phyloP scores from a whole-genome alignment of 2,329 filamentous ascomycete genomes.

The Plectosphaerella plurivora region DNA sequence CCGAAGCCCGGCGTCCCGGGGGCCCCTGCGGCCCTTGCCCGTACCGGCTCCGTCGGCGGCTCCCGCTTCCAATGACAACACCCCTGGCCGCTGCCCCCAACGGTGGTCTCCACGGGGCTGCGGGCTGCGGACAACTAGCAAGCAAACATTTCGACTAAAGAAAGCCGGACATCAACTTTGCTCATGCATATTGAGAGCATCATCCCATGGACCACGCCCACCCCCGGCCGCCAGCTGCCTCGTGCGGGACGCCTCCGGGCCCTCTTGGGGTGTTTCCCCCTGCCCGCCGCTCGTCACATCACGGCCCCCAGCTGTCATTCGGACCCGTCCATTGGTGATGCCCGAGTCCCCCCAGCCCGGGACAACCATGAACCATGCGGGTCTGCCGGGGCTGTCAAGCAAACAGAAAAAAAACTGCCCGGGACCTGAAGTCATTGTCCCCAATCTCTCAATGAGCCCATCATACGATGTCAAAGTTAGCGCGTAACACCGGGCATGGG shows the following conservation, averaged over 20 bases:
- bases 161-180: neutral
- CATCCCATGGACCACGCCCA: neutral
- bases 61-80: too few relatives aligned
- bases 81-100: neutral
- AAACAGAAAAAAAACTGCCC: neutral
- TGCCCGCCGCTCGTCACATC: neutral
- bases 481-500: neutral
- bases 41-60: too few relatives aligned
- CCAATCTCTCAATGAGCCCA: neutral
- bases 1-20: too few relatives aligned
- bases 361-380: neutral
- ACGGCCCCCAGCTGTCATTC: neutral
- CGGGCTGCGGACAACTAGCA: neutral
- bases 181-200: neutral
- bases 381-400: neutral
- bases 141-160: neutral
- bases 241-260: neutral
- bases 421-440: neutral
- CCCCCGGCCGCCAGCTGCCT: neutral
- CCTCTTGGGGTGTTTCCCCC: neutral
- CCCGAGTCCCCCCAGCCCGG: neutral
- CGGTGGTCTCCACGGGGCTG: neutral
- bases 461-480: slow-evolving; percentile 1
- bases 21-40: too few relatives aligned
- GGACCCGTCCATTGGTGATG: neutral